Percentiles rank a stretch among this genome's conserved stretches.
Conservation (phyloP, 2,329 filamentous ascomycete species). For the Fusarium duplospermum region DNA sequence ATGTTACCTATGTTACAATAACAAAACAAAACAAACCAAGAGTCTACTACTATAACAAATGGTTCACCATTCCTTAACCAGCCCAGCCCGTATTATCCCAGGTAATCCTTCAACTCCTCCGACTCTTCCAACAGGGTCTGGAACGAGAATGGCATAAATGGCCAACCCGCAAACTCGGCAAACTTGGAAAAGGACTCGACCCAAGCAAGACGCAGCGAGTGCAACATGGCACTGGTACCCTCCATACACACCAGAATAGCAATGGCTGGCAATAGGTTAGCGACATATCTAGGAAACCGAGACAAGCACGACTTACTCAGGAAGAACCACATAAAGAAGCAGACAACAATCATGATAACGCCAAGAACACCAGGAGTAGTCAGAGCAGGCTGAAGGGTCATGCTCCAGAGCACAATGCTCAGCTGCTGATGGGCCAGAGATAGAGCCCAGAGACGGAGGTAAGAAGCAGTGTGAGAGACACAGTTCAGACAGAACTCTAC, state of each 20-base stretch:
- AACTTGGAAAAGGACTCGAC: slow-evolving; percentile 98
- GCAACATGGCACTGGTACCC: slow-evolving; percentile 94
- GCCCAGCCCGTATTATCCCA: slow-evolving; percentile 53
- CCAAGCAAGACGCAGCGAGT: slow-evolving; percentile 92
- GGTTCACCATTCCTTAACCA: slow-evolving; percentile 14
- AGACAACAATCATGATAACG: slow-evolving; percentile 82
- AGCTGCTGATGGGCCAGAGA: slow-evolving; percentile 98
- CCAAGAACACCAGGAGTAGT: slow-evolving; percentile 73
- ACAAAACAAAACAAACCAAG: slow-evolving; percentile 45
- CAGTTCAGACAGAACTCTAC: slow-evolving; percentile 98
- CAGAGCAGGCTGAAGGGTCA: slow-evolving; percentile 89
- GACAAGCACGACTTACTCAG: slow-evolving; percentile 63
- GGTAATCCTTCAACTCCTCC: slow-evolving; percentile 67
- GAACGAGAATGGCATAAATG: slow-evolving; percentile 92
- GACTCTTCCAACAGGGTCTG: slow-evolving; percentile 87
- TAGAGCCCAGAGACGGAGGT: slow-evolving; percentile 97
- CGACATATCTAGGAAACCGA: background rate
- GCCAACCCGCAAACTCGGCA: slow-evolving; percentile 88
- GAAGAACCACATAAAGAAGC: slow-evolving; percentile 91
- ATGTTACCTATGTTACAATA: slow-evolving; percentile 49
- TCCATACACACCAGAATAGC: slow-evolving; percentile 91
- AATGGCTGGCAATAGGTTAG: slow-evolving; percentile 53
- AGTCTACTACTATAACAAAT: slow-evolving; percentile 46
- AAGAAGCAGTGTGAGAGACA: slow-evolving; percentile 98
- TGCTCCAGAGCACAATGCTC: slow-evolving; percentile 93